Evolutionary conservation across 1,139 yeast genomes (phyloP), one percentile per base, ranked within the genome.

Genomic region (Ogataea hybrid): DNA sequence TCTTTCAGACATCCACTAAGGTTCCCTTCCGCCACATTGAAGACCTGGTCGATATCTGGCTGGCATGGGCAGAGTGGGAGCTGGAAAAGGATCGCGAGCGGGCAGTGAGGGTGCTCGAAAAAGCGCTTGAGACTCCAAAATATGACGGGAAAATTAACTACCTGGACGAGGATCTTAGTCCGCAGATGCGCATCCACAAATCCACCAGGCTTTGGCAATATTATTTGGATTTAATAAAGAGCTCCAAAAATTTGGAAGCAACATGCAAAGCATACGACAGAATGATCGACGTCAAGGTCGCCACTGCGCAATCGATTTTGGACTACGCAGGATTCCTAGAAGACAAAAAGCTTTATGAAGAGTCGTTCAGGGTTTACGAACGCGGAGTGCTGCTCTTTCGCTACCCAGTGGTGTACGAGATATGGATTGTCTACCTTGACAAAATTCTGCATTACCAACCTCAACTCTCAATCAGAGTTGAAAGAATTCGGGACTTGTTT

Each of bases 401-500:
- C 8, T 82, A 80, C 50, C 81, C 84, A 1, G 69, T 74, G 4
- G 81, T 81, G 12, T 82, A 73, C 54, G 88, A 86, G 51, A 69
- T 89, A 22, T 87, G 94, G 92, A 79, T 75, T 46, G 65, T 76
- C 9, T 89, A 88, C 59, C 58, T 89, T 28, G 64, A 73, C 1
- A 80, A 77, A 46, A 73, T 79, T 0, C 51, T 81, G 11, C 58
- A 66, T 27, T 49, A 47, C 23, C 54, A 56, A 35, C 18, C 38
- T 1, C 52, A 54, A 34, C 62, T 52, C 52, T 60, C 41, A 1
- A 52, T 78, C 16, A 57, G 64, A 4, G 46, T 57, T 0, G 96
- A 87, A 53, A 66, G 87, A 46, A 64, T 85, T 5, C 66, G 95
- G 30, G 95, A 86, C 48, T 57, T 85, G 15, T 88, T 86, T 62